Conservation (phyloP, 2,329 filamentous ascomycete genomes). For the Colletotrichum simmondsii region DNA sequence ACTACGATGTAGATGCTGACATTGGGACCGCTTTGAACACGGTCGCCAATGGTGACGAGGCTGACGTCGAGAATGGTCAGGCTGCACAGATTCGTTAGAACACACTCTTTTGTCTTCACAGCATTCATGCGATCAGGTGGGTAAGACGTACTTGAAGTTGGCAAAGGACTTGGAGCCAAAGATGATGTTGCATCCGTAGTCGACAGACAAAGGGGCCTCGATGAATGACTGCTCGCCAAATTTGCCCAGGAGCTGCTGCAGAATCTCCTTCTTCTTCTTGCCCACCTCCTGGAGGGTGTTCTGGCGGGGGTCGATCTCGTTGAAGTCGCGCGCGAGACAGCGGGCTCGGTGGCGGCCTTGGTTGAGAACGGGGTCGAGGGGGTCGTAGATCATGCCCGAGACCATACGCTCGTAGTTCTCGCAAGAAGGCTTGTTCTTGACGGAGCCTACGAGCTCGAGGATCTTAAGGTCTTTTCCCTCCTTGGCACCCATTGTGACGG, state of each 20-base stretch:
- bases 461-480: constrained; percentile 9
- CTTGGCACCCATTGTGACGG: not conserved
- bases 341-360: constrained; percentile 58
- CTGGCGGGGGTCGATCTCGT: constrained; percentile 64
- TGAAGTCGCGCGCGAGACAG: constrained; percentile 59
- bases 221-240: constrained; percentile 62
- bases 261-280: constrained; percentile 49
- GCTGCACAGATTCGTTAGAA: not conserved
- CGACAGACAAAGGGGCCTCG: constrained; percentile 67
- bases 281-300: constrained; percentile 46
- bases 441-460: not conserved
- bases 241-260: constrained; percentile 57
- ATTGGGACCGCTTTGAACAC: constrained; percentile 63
- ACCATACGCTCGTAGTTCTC: constrained; percentile 32
- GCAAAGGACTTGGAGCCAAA: constrained; percentile 68
- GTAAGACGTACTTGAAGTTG: constrained; percentile 53
- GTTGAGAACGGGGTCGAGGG: constrained; percentile 55
- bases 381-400: constrained; percentile 50
- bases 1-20: constrained; percentile 63
- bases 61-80: constrained; percentile 62
- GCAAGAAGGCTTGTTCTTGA: constrained; percentile 16
- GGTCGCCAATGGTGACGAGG: constrained; percentile 61
- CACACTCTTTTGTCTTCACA: not conserved
- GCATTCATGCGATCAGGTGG: not conserved
- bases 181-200: constrained; percentile 71